A percentile compares a stretch with the other conserved stretches of the same genome.
These are phyloP conservation scores for Smittium culicis DNA, from an alignment of 371 early-diverging fungal species.

Conservation along the genomic window DNA sequence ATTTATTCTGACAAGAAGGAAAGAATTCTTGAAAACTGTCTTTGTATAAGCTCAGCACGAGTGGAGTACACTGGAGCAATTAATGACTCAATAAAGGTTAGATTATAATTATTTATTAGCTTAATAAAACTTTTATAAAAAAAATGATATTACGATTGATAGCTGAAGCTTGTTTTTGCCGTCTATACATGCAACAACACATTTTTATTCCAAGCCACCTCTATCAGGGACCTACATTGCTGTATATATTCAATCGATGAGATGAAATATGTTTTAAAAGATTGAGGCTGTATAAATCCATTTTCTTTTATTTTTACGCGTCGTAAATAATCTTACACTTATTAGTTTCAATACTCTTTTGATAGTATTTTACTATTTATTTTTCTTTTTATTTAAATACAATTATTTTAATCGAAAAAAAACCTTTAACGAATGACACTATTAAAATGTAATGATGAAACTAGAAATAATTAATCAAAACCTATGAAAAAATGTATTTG, in stretches of 20 bases:
- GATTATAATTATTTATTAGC: not conserved
- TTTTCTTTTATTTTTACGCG: no score
- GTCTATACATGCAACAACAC: not conserved
- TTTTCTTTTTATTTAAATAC: no score
- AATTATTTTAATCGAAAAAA: no score
- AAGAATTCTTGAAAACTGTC: not conserved
- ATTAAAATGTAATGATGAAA: no score
- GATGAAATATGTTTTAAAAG: not conserved
- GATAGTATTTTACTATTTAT: no score
- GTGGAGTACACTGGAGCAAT: not conserved
- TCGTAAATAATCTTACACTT: no score
- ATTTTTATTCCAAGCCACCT: not conserved
- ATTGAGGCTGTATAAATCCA: no score
- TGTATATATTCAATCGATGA: not conserved
- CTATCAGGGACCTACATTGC: not conserved
- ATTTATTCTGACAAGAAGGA: not conserved
- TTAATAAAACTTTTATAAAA: not conserved
- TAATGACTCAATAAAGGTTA: not conserved
- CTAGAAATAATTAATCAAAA: no score
- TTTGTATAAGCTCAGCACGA: not conserved
- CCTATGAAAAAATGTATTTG: no score
- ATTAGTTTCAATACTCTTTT: no score
- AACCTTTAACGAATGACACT: no score
- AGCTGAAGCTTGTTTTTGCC: not conserved
- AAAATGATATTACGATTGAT: not conserved